Base-by-base conservation (phyloP, 2,329 filamentous ascomycete genomes). In the Corynespora cassiicola region DNA sequence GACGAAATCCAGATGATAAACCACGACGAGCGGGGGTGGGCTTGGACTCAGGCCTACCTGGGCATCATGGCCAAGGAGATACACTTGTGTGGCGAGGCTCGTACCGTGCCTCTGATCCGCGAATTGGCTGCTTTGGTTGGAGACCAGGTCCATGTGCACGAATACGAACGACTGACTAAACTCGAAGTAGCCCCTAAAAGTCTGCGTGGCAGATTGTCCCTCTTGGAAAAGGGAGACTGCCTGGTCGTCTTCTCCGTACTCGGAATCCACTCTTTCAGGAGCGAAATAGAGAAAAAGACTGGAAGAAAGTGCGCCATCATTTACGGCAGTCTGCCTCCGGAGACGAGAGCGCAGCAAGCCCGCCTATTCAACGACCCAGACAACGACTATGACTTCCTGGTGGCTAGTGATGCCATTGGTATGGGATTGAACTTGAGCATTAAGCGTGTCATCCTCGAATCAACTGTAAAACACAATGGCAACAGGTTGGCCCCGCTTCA, bases 1-100 rank as follows among this genome's bases (percentile, higher is more conserved):
- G 94, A 99, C 62, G 94, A 99, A 72, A 97, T 99, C 40, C 94
- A 99, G 69, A 97, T 99, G 94, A 89, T 99, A 52, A 85, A 82
- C 11, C 85, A 90, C 57, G 47, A 66, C 0, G 82, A 89, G 0
- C 85, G 94, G 54, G 94, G 95, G 2, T 95, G 87, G 85, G 91
- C 90, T 2, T 99, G 94, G 94, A 96, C 91, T 2, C 83, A 90
- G 56, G 94, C 94, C 2, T 76, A 97, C 10, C 75, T 99, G 5
- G 94, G 94, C 22, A 78, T 96, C 1, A 85, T 87, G 68, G 94
- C 90, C 4, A 86, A 85, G 54, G 94, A 99, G 63, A 76, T 99
- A 5, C 94, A 99, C 69, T 77, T 99, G 0, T 99, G 94, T 65
- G 94, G 94, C 44, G 94, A 99, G 68, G 84, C 88, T 47, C 80